Conservation (phyloP, 768 basidiomycete species). For the Auricularia sp. region DNA sequence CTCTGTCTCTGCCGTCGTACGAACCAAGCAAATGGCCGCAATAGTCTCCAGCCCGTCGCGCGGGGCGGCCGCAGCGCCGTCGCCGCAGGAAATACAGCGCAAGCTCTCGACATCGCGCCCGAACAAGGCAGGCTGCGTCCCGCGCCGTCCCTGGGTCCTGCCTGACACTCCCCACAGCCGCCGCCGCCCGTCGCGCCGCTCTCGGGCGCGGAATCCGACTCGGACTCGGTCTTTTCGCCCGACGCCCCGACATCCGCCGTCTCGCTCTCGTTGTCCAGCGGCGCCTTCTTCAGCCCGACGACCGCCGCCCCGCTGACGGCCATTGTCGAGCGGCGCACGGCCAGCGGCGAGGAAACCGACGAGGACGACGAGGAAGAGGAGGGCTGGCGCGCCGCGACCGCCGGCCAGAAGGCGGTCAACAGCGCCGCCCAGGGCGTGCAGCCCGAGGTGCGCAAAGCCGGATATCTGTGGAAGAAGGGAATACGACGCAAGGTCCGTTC, state of each 20-base stretch:
- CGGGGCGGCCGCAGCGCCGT: constrained; percentile 48
- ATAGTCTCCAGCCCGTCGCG: constrained; percentile 13
- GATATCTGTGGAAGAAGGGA: constrained; percentile 97
- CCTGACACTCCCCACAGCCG: constrained; percentile 14
- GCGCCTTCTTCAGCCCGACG: constrained; percentile 21
- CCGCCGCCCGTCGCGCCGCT: constrained; percentile 20
- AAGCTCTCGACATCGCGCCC: constrained; percentile 46
- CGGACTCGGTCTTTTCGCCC: constrained; percentile 57
- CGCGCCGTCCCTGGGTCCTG: not conserved
- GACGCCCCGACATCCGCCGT: constrained; percentile 14
- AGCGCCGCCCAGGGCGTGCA: constrained; percentile 40
- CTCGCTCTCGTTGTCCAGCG: constrained; percentile 22
- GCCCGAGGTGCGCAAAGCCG: constrained; percentile 57
- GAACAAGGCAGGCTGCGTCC: not conserved
- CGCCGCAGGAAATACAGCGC: constrained; percentile 76
- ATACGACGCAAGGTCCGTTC: constrained; percentile 81
- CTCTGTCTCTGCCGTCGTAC: constrained; percentile 27
- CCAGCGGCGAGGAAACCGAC: constrained; percentile 61
- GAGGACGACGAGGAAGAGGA: constrained; percentile 57
- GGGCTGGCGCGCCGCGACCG: constrained; percentile 49
- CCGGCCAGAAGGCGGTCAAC: constrained; percentile 30
- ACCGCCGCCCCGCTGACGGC: constrained; percentile 51
- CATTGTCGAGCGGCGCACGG: constrained; percentile 64
- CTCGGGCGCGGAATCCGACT: constrained; percentile 80
- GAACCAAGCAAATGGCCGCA: constrained; percentile 8